Evolutionary conservation across 306 rosid genomes (phyloP).

Genomic region (Quercus bicolor): DNA sequence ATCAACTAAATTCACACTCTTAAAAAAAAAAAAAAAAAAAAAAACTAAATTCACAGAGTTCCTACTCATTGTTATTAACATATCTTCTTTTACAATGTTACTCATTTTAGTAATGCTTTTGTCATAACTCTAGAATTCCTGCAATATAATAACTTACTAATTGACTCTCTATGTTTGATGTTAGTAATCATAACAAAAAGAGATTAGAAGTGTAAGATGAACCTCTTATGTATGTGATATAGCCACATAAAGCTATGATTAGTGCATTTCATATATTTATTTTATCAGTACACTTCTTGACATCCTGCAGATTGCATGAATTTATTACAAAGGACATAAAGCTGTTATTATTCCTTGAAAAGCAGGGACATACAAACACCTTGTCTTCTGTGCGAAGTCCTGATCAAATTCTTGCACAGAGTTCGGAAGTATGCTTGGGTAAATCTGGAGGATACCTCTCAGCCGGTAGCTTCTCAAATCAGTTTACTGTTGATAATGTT

Average conservation of each 20-base stretch:
- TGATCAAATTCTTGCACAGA: conserved; percentile 44
- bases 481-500: conserved; percentile 58
- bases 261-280: not conserved
- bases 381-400: conserved; percentile 40
- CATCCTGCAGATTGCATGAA: conserved; percentile 19
- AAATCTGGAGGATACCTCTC: conserved; percentile 43
- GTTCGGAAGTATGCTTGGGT: conserved; percentile 46
- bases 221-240: not conserved
- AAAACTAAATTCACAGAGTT: no score
- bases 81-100: no score
- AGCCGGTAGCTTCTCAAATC: conserved; percentile 45
- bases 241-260: not conserved
- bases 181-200: no score
- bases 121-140: no score
- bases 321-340: conserved; percentile 9
- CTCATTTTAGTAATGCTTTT: no score
- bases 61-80: no score
- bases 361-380: conserved; percentile 44
- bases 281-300: not conserved
- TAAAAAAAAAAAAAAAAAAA: no score
- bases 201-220: not conserved
- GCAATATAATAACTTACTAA: no score
- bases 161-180: no score
- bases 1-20: no score
- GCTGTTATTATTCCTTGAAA: conserved; percentile 20